These are phyloP conservation scores for Moringa oleifera DNA, from an alignment of 345 rosid genomes.

Conservation along the genomic window DNA sequence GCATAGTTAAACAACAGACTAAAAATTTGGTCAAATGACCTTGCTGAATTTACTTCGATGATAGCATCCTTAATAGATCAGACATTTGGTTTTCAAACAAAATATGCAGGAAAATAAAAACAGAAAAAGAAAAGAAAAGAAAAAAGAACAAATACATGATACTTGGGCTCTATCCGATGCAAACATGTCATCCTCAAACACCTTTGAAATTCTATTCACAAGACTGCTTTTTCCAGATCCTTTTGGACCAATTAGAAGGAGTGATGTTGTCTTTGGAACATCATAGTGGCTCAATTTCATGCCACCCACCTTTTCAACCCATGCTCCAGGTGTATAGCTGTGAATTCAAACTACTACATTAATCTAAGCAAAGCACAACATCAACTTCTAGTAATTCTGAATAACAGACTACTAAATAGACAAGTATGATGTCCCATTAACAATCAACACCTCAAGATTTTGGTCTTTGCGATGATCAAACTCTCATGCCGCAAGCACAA, in stretches of 20 bases:
- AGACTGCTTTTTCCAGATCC: conserved; percentile 90
- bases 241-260: conserved; percentile 67
- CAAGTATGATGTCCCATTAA: too few species aligned
- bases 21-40: neutral
- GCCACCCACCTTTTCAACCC: conserved; percentile 39
- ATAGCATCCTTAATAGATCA: neutral
- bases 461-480: conserved; percentile 32
- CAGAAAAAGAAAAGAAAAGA: conserved; percentile 2
- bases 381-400: neutral
- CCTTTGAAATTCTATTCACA: conserved; percentile 61
- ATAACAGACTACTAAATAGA: too few species aligned
- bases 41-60: neutral
- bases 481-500: conserved; percentile 17
- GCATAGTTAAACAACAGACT: conserved; percentile 1
- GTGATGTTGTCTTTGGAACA: conserved; percentile 52
- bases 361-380: neutral
- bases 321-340: conserved; percentile 71
- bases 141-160: conserved; percentile 44
- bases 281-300: conserved; percentile 28
- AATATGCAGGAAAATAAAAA: neutral
- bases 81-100: conserved; percentile 1
- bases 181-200: conserved; percentile 50
- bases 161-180: conserved; percentile 72
- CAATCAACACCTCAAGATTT: conserved; percentile 43
- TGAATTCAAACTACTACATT: neutral